Conservation (phyloP, 805 yeast species). For the Lipomyces spencermartinsiae region DNA sequence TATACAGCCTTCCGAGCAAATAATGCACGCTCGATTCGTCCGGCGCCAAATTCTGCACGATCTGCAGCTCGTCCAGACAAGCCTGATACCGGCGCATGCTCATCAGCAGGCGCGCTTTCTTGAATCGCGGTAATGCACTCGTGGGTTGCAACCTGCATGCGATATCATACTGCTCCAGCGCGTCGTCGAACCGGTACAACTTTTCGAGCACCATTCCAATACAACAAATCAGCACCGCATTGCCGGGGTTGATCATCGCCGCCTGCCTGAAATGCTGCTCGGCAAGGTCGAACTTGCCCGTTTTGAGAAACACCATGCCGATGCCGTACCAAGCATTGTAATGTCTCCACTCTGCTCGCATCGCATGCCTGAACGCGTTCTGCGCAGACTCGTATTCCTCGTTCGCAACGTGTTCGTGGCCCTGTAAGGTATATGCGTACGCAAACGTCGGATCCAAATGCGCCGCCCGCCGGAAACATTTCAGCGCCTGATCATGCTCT, state of each 20-base stretch:
- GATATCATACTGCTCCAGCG: constrained; percentile 78
- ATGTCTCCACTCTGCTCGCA: constrained; percentile 77
- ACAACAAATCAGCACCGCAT: constrained; percentile 87
- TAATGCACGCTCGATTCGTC: constrained; percentile 95
- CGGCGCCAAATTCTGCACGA: constrained; percentile 77
- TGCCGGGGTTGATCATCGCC: constrained; percentile 84
- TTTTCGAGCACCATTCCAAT: constrained; percentile 92
- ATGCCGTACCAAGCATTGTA: constrained; percentile 95
- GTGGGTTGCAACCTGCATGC: constrained; percentile 86
- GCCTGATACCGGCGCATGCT: constrained; percentile 71
- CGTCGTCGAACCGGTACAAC: constrained; percentile 68
- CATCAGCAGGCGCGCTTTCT: constrained; percentile 82
- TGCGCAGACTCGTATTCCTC: constrained; percentile 92
- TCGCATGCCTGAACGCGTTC: constrained; percentile 78
- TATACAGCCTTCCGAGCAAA: constrained; percentile 84
- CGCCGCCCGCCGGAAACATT: constrained; percentile 81
- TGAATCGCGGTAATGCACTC: constrained; percentile 84
- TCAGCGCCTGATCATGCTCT: constrained; percentile 89
- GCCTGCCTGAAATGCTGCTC: constrained; percentile 89
- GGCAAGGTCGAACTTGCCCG: constrained; percentile 84
- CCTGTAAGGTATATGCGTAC: constrained; percentile 90
- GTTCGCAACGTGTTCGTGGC: constrained; percentile 86
- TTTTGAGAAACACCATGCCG: constrained; percentile 88
- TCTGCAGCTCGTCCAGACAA: constrained; percentile 77
- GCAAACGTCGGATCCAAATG: constrained; percentile 72